phyloP scores from a whole-genome alignment of 1,284 basidiomycete genomes.

The Paramarasmius palmivorus region DNA sequence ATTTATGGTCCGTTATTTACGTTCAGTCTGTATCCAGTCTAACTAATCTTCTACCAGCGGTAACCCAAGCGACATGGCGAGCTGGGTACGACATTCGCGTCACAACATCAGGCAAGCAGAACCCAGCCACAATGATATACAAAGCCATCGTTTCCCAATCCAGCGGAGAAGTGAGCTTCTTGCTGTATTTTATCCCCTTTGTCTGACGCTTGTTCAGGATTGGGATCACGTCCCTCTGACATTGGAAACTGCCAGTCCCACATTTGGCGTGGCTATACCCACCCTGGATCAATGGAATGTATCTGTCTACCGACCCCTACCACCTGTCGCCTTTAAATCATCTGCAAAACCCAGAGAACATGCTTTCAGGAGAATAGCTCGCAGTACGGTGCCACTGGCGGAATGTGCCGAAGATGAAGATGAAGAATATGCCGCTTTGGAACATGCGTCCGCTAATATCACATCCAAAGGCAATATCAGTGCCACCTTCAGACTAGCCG shows the following conservation, averaged over 20 bases:
- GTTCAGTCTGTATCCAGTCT: background rate
- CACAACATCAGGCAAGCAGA: background rate
- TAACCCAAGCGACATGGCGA: constrained; percentile 1
- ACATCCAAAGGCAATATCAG: constrained; percentile 26
- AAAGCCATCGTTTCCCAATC: constrained; percentile 1
- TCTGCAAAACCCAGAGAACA: background rate
- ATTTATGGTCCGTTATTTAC: constrained; percentile 3
- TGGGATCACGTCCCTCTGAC: constrained; percentile 30
- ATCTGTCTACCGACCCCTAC: constrained; percentile 17
- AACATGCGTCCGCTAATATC: constrained; percentile 6
- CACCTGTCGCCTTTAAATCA: no score
- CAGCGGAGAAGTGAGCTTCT: constrained; percentile 6
- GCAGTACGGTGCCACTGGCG: no score
- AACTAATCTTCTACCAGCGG: background rate
- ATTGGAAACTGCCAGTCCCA: constrained; percentile 30
- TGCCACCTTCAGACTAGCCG: constrained; percentile 33
- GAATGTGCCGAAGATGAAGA: constrained; percentile 1
- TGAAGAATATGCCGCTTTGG: constrained; percentile 4
- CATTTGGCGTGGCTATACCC: constrained; percentile 25
- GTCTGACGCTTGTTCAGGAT: constrained; percentile 8
- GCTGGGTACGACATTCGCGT: constrained; percentile 11
- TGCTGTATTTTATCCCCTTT: background rate
- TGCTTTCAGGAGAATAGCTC: background rate
- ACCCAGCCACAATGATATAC: constrained; percentile 2
- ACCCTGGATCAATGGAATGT: constrained; percentile 26